A percentile compares a stretch with the other conserved stretches of the same genome.
These are phyloP conservation scores for Neofusicoccum kwambonambiense DNA, from an alignment of 2,329 filamentous ascomycete species.

Conservation along the genomic window DNA sequence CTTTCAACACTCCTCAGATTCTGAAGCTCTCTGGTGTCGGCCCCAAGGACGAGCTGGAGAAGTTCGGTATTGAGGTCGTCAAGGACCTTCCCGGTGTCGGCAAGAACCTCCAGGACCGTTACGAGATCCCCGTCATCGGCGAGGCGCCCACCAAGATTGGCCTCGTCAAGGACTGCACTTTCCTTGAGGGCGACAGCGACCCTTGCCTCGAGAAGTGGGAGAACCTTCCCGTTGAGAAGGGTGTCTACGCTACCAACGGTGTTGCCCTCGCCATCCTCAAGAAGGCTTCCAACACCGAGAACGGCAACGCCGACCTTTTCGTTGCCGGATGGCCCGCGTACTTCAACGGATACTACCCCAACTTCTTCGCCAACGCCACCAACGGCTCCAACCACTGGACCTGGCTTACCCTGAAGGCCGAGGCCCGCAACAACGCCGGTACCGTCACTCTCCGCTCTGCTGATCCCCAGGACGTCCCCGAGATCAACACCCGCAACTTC, in stretches of 20 bases:
- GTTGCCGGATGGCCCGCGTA: slow-evolving; percentile 55
- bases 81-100: slow-evolving; percentile 62
- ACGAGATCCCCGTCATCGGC: slow-evolving; percentile 55
- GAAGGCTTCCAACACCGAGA: slow-evolving; percentile 40
- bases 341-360: slow-evolving; percentile 57
- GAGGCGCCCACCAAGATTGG: slow-evolving; percentile 38
- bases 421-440: slow-evolving; percentile 62
- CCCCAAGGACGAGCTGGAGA: slow-evolving; percentile 51
- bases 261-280: slow-evolving; percentile 51
- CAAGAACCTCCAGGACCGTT: slow-evolving; percentile 63
- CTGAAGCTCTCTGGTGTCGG: slow-evolving; percentile 66
- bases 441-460: slow-evolving; percentile 60
- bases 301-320: slow-evolving; percentile 47
- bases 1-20: slow-evolving; percentile 64
- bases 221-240: slow-evolving; percentile 31
- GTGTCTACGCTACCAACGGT: slow-evolving; percentile 51
- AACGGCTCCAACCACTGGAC: slow-evolving; percentile 46
- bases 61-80: slow-evolving; percentile 54
- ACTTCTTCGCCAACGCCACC: slow-evolving; percentile 49
- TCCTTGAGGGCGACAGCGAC: slow-evolving; percentile 33
- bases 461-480: slow-evolving; percentile 63
- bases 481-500: slow-evolving; percentile 50
- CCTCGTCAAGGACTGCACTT: slow-evolving; percentile 35
- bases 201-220: slow-evolving; percentile 41
- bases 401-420: slow-evolving; percentile 59